Base-by-base conservation (phyloP, 2,329 filamentous ascomycete genomes). In the Ceratocystiopsis brevicomis region DNA sequence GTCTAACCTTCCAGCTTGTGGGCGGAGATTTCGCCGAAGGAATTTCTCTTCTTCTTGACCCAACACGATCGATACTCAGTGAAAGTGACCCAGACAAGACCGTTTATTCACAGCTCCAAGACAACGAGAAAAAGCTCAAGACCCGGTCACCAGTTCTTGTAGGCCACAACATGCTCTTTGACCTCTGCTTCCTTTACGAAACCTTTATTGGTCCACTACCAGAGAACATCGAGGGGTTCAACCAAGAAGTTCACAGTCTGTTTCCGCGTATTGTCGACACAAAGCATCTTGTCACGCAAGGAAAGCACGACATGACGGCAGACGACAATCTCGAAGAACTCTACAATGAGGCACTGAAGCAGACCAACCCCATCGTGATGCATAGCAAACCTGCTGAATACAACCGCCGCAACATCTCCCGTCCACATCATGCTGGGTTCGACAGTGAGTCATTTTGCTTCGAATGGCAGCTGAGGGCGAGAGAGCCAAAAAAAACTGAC, bases 261-360 rank as follows among this genome's bases (percentile, higher is more conserved):
- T 63, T 67, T 36, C 61, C 64, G 0, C 54, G 57, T 0, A 44
- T 69, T 55, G 43, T 81, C 75, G 34, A 94, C 71, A 33, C 84
- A 78, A 37, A 92, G 56, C 11, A 92, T 73, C 43, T 83, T 73
- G 0, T 81, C 76, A 42, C 81, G 77, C 0, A 81, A 70, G 8
- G 78, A 73, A 2, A 75, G 78, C 44, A 92, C 75, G 54, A 90
- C 80, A 51, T 92, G 84, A 33, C 92, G 76, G 36, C 49, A 4
- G 45, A 47, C 2, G 38, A 45, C 9, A 50, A 5, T 14, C 49
- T 56, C 3, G 39, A 42, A 11, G 47, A 52, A 12, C 46, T 49
- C 5, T 50, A 45, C 25, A 4, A 1, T 1, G 38, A 47, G 3
- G 30, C 45, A 3, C n/a, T 38, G 2, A 16, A 32, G 1, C 19